Evolutionary conservation across 306 rosid species (phyloP), one percentile per base, ranked within the genome.

Genomic region (Aeschynomene evenia): DNA sequence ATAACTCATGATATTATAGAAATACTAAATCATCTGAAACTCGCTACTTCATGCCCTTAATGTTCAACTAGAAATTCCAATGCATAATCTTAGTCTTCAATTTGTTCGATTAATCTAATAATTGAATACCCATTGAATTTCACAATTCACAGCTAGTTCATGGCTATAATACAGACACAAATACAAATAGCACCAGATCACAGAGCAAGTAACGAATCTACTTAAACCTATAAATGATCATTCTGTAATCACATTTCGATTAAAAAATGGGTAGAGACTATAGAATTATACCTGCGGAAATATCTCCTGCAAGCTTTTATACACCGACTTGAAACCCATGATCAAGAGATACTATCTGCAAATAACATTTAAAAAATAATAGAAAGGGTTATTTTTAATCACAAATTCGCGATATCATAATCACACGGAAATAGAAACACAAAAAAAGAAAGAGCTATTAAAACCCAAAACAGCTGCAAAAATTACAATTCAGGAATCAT

Each of bases 291-390:
- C 97, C 92, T 88, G 84, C 2, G 97, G 95, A 75, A 91, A 91
- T 34, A 88, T 23, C 61, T 91, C 97, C 77, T 79, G 85, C 79
- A 91, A 86, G 31, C 82, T 51, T 18, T 40, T 56, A 60, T 75
- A 88, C 34, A 91, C 95, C 4, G 85, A 74, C 51, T 81, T 83
- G 81, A 81, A 83, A 61, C 95, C 92, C 97, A 91, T 89, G 59
- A 68, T 74, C 55, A 54, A 46, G 49, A 37, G 14, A 29, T 11
- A 63, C 55, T 62, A 72, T 54, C 89, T 83, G 85, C 84, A 57
- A 80, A 62, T 18, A n/a, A 12, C 28, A 45, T 13, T 9, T 15
- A 46, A 7, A 50, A 34, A 34, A 26, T n/a, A 43, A 43, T 4
- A 4, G 3, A 15, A 43, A 1, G 9, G 19, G 15, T 12, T 26